These are phyloP conservation scores for Podospora pseudopauciseta DNA, from an alignment of 495 filamentous ascomycete genomes.

Conservation along the genomic window DNA sequence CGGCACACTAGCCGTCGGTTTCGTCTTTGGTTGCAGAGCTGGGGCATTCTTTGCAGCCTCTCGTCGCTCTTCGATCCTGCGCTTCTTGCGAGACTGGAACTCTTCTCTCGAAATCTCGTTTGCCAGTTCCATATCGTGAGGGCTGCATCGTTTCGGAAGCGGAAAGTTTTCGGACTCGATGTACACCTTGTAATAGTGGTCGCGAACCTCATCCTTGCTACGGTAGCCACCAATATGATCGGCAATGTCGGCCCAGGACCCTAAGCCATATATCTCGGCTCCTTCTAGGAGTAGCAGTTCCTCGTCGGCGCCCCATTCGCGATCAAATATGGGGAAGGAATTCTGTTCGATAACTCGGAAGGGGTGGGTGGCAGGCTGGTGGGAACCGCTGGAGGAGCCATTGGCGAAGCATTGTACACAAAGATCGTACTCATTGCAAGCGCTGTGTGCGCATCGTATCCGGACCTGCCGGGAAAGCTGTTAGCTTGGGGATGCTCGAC, in stretches of 20 bases:
- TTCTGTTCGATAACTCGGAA: constrained; percentile 97
- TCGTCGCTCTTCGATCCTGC: constrained; percentile 87
- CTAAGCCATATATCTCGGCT: constrained; percentile 94
- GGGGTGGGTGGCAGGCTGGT: constrained; percentile 78
- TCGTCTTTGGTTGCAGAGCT: constrained; percentile 84
- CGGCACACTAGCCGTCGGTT: constrained; percentile 89
- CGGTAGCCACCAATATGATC: constrained; percentile 96
- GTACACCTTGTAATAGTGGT: constrained; percentile 89
- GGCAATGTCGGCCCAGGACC: constrained; percentile 96
- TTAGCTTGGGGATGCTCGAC: constrained; percentile 16
- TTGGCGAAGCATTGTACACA: constrained; percentile 93
- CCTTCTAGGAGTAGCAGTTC: constrained; percentile 90
- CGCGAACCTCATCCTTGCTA: constrained; percentile 87
- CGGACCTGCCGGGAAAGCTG: constrained; percentile 61
- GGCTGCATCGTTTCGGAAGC: constrained; percentile 77
- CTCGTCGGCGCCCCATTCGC: constrained; percentile 96
- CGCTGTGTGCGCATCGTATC: constrained; percentile 79
- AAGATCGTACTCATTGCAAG: constrained; percentile 91
- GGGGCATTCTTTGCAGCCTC: constrained; percentile 81
- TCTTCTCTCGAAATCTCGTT: constrained; percentile 81
- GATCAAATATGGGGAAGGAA: constrained; percentile 91
- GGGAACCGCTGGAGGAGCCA: constrained; percentile 69
- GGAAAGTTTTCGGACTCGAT: constrained; percentile 80
- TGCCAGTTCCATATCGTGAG: constrained; percentile 69
- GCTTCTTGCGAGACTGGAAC: constrained; percentile 91